Base-by-base conservation (phyloP, 2,329 filamentous ascomycete genomes). In the Exophiala spinifera region DNA sequence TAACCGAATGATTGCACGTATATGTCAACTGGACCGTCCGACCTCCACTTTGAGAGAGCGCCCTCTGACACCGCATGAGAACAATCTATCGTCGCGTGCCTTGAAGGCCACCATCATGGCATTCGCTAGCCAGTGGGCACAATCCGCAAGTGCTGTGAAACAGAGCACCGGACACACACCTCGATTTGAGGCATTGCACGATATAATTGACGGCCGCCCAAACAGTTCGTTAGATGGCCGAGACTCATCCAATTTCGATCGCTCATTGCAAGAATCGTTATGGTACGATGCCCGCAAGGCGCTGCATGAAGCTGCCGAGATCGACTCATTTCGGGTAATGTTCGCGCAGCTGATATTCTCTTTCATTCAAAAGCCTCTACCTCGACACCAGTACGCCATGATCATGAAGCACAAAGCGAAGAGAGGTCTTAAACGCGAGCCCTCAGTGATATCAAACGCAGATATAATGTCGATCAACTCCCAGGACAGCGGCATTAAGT, bases 311-410 rank as follows among this genome's bases (percentile, higher is more conserved):
- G 70, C 70, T 1, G 62, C 66, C 7, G 68, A 66, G 1, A 70
- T 74, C 6, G 68, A 73, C 10, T 76, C 74, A 1, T 75, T 75
- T 54, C 67, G 72, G 1, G 65, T 76, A 5, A 69, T 70, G 1
- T 72, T 76, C 33, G 74, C 74, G 25, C 70, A 75, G 37, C 71
- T 76, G 8, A 70, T 76, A 4, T 75, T 76, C 54, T 72, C 73
- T 14, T 61, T 76, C 48, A 74, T 72, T 0, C 73, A 76, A 57
- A 68, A 67, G 45, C 73, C 73, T 4, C 53, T 69, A 31, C 19
- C n/a, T 14, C 13, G 49, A 14, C 34, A 49, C 3, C 21, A 49
- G n/a, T 37, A 49, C 19, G 47, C 20, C 31, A 56, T 4, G 44
- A 56, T 17, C 51, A 28, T 28, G 6, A 37, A 46, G 13, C 42